A percentile compares a stretch with the other conserved stretches of the same genome.
phyloP scores from a whole-genome alignment of 352 stramenopile species.

The Globisporangium cylindrosporum region DNA sequence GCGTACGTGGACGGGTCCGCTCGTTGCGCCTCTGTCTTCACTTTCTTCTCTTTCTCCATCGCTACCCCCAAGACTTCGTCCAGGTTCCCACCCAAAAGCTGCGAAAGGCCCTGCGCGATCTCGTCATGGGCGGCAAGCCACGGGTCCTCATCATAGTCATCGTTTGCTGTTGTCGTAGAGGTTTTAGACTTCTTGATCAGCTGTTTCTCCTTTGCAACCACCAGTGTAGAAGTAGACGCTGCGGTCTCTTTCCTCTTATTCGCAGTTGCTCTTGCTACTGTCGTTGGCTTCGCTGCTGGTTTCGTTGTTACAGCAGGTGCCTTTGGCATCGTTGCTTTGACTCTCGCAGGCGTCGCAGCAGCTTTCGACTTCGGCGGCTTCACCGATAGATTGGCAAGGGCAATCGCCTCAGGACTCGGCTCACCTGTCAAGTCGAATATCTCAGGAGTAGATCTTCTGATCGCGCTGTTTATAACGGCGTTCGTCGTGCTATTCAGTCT shows the following conservation, averaged over 20 bases:
- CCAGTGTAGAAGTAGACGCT: too few relatives aligned
- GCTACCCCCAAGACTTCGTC: background rate
- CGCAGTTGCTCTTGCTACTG: too few relatives aligned
- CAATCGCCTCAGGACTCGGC: background rate
- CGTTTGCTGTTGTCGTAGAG: background rate
- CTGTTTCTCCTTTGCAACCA: background rate
- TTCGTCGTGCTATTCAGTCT: background rate
- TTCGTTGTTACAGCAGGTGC: too few relatives aligned
- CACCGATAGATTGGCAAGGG: too few relatives aligned
- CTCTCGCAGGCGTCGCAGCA: too few relatives aligned
- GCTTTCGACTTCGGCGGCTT: too few relatives aligned
- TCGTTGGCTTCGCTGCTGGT: too few relatives aligned
- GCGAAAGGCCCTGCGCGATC: conserved; percentile 7
- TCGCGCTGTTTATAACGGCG: background rate
- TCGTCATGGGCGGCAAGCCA: conserved; percentile 11
- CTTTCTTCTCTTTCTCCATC: background rate
- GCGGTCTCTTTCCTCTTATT: too few relatives aligned
- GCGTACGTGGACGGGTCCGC: conserved; percentile 3
- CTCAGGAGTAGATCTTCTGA: background rate
- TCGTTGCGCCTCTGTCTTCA: too few relatives aligned
- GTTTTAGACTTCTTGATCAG: background rate
- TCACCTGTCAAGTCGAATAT: background rate
- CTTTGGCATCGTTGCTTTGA: too few relatives aligned
- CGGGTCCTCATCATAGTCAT: conserved; percentile 2
- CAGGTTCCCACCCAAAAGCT: background rate